Base-by-base conservation (phyloP, 257 asterid genomes). In the Henckelia pumila region DNA sequence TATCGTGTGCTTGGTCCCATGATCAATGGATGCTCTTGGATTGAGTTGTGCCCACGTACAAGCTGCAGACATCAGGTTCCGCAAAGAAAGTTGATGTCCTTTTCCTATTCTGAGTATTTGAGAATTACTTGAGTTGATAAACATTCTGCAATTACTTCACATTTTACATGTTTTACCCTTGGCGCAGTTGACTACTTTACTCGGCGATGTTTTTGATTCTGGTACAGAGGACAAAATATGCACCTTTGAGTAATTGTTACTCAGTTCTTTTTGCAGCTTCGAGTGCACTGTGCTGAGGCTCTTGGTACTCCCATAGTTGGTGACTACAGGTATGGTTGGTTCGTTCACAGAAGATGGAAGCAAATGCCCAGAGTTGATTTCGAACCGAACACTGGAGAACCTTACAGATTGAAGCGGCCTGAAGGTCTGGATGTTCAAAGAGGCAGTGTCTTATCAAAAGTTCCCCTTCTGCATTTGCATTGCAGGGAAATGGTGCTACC, bases 251-350 rank as follows among this genome's bases (percentile, higher is more conserved):
- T 62, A 22, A 37, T 40, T 2, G 2, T 50, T 25, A 33, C 33
- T 50, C 4, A 21, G 7, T 53, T 8, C 17, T 50, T 63, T 64
- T 19, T 63, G 63, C 83, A 93, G 99, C 89, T 93, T 26, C 88
- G 99, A 19, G 96, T 93, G 62, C 97, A 93, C 69, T 93, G 96
- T 75, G 95, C 96, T 11, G 99, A 88, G 79, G 99, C 92, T 64
- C 97, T 90, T 29, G 96, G 99, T 32, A 90, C 95, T 35, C 99
- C 97, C 40, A 88, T 93, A 53, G 96, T 93, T 59, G 99, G 99
- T 0, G 99, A 93, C 79, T 88, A 82, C 81, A 90, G 77, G 67
- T 90, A 93, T 44, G 96, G 99, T 1, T 93, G 99, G 99, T 86
- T 85, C 40, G 82, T 88, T 56, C 99, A 93, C 59, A 81, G 59